Percentiles rank a stretch among this genome's conserved stretches.
Evolutionary conservation across 2,329 filamentous ascomycete species (phyloP).

Genomic region (Zasmidium angulare): DNA sequence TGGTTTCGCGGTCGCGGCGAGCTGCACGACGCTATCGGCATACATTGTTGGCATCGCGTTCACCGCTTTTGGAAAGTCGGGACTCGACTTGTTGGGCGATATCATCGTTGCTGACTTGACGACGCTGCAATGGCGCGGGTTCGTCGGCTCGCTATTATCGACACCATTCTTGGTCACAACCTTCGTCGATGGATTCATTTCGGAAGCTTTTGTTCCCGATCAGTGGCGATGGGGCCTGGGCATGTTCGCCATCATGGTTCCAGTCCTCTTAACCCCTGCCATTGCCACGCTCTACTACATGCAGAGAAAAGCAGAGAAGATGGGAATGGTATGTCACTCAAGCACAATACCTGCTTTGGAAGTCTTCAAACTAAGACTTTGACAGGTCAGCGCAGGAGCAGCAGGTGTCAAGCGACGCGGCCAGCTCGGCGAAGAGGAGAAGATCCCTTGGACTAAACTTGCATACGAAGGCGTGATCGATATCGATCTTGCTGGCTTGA

Average conservation of each 20-base stretch:
- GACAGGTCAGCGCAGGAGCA: conserved; percentile 24
- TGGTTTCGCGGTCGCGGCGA: conserved; percentile 10
- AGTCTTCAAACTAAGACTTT: too few relatives aligned
- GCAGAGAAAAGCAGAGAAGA: conserved; percentile 23
- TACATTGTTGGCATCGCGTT: conserved; percentile 31
- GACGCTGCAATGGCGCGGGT: conserved; percentile 31
- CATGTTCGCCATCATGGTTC: conserved; percentile 32
- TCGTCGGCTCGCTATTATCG: conserved; percentile 24
- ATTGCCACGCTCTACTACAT: conserved; percentile 31
- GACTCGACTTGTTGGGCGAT: conserved; percentile 31
- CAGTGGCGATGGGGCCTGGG: conserved; percentile 33
- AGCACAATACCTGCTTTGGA: too few relatives aligned
- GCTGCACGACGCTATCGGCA: conserved; percentile 15
- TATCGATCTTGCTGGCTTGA: conserved; percentile 23
- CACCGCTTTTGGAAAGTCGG: conserved; percentile 31
- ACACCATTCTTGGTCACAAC: conserved; percentile 42
- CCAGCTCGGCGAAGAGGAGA: background rate
- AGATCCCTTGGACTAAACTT: conserved; percentile 6
- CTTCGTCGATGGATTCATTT: conserved; percentile 45
- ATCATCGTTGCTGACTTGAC: conserved; percentile 35
- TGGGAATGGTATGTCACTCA: too few relatives aligned
- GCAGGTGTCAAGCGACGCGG: conserved; percentile 16
- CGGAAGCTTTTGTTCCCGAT: conserved; percentile 38
- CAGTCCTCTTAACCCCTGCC: conserved; percentile 24
- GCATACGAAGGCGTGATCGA: conserved; percentile 27